A percentile compares a stretch with the other conserved stretches of the same genome.
phyloP scores from a whole-genome alignment of 2,329 filamentous ascomycete species.

The Botrytis aclada region DNA sequence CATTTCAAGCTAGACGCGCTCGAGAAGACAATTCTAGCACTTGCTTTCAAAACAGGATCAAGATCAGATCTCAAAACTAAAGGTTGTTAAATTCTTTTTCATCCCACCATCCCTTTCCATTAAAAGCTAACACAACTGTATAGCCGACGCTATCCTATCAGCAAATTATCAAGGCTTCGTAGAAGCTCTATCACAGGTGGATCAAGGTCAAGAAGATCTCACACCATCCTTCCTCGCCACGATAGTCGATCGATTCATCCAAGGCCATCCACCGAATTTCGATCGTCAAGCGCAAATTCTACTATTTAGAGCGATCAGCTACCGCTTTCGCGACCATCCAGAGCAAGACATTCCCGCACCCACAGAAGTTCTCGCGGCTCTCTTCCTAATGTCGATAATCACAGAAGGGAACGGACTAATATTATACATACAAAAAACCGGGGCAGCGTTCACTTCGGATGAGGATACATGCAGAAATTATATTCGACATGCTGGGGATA shows the following conservation, averaged over 20 bases:
- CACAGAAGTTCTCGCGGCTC: conserved; percentile 64
- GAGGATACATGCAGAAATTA: conserved; percentile 61
- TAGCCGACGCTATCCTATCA: conserved; percentile 86
- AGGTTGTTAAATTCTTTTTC: conserved; percentile 53
- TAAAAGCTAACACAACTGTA: conserved; percentile 23
- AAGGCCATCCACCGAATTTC: conserved; percentile 83
- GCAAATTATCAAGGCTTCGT: conserved; percentile 76
- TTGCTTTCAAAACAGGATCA: conserved; percentile 82
- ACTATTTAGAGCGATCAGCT: conserved; percentile 59
- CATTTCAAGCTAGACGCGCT: conserved; percentile 92
- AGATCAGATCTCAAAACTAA: conserved; percentile 83
- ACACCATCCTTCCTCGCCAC: conserved; percentile 68
- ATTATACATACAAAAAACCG: conserved; percentile 69
- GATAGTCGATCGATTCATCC: conserved; percentile 81
- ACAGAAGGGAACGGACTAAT: conserved; percentile 58
- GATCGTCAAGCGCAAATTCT: conserved; percentile 71
- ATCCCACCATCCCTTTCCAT: conserved; percentile 8
- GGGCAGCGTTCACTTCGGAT: conserved; percentile 70
- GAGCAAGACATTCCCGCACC: conserved; percentile 63
- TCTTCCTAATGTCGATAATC: conserved; percentile 66
- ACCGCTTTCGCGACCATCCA: conserved; percentile 53
- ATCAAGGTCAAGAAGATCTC: conserved; percentile 63
- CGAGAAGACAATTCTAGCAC: conserved; percentile 79
- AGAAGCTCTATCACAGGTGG: conserved; percentile 66
- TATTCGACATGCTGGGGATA: conserved; percentile 51